Conservation (phyloP, 805 yeast genomes). For the Candida takata region DNA sequence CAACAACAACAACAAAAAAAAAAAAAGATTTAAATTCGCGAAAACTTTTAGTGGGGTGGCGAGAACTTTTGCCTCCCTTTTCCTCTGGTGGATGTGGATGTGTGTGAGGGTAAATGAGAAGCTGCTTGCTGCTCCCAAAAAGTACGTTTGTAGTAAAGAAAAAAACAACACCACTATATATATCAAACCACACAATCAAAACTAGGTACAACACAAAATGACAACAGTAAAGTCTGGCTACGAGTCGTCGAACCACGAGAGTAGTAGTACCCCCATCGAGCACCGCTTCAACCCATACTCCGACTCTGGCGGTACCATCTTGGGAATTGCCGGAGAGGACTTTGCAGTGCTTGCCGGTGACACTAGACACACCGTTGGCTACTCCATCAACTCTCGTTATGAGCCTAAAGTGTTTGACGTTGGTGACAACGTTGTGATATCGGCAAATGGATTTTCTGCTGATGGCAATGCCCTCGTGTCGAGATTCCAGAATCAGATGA, state of each 20-base stretch:
- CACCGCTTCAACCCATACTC: constrained; percentile 90
- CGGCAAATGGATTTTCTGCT: constrained; percentile 96
- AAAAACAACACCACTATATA: background rate
- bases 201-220: no score
- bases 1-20: no score
- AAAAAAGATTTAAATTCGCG: no score
- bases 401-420: constrained; percentile 85
- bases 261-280: constrained; percentile 78
- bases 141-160: no score
- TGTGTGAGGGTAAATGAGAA: no score
- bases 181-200: no score
- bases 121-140: no score
- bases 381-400: constrained; percentile 85
- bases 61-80: no score
- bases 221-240: constrained; percentile 61
- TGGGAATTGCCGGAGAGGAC: constrained; percentile 97
- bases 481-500: constrained; percentile 53
- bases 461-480: constrained; percentile 84
- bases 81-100: no score
- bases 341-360: constrained; percentile 97
- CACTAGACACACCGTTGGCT: constrained; percentile 94
- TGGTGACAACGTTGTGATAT: constrained; percentile 80
- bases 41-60: no score
- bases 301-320: constrained; percentile 94
- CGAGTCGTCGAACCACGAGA: constrained; percentile 45